A percentile compares a stretch with the other conserved stretches of the same genome.
These are phyloP conservation scores for Platanthera zijinensis DNA, from an alignment of 106 monocot species.

Conservation along the genomic window DNA sequence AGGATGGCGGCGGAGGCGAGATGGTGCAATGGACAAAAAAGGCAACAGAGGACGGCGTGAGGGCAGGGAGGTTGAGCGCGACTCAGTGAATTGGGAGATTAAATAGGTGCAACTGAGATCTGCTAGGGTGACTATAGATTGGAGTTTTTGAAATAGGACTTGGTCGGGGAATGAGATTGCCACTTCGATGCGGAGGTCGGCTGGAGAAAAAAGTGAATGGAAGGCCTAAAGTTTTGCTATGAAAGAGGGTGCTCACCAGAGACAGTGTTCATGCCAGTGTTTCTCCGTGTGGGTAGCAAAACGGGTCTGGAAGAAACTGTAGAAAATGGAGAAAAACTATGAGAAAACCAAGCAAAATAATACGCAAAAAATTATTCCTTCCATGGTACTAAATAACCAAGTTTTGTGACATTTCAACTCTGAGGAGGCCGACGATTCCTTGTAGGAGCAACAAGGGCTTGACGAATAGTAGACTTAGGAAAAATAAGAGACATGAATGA, in stretches of 20 bases:
- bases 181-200: conserved; percentile 18
- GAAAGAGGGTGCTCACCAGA: conserved; percentile 8
- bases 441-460: no score
- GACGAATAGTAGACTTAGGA: no score
- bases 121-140: conserved; percentile 8
- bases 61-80: conserved; percentile 13
- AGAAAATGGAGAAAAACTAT: neutral
- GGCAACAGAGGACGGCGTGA: conserved; percentile 12
- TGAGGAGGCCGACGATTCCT: no score
- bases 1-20: conserved; percentile 58
- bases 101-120: conserved; percentile 50
- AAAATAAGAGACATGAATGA: no score
- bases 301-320: conserved; percentile 51
- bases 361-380: neutral
- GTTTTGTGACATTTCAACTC: no score
- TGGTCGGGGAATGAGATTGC: conserved; percentile 68
- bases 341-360: neutral
- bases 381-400: no score
- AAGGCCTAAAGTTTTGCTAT: neutral
- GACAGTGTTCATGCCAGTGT: conserved; percentile 24
- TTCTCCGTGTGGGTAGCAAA: conserved; percentile 39
- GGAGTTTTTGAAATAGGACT: conserved; percentile 27
- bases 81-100: conserved; percentile 14
- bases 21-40: conserved; percentile 38
- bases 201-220: neutral